A percentile compares a stretch with the other conserved stretches of the same genome.
Evolutionary conservation across 768 basidiomycete species (phyloP).

Genomic region (Collybiopsis luxurians): DNA sequence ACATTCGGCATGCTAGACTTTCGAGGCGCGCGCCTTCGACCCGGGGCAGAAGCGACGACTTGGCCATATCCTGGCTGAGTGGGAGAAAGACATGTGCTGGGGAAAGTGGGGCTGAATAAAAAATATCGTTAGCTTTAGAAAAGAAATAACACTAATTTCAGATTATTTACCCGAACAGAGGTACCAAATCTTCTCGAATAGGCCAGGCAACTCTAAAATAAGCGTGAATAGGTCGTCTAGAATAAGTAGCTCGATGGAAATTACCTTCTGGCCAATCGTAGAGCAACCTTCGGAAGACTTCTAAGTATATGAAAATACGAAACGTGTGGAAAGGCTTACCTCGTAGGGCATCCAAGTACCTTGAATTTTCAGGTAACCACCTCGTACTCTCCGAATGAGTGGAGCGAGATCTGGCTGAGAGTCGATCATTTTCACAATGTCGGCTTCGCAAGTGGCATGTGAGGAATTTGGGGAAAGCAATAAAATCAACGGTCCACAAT

Average conservation of each 20-base stretch:
- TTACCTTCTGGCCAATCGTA: constrained; percentile 76
- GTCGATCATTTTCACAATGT: constrained; percentile 92
- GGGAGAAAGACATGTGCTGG: constrained; percentile 78
- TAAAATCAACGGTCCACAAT: constrained; percentile 7
- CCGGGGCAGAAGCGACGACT: constrained; percentile 60
- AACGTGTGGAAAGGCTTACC: constrained; percentile 35
- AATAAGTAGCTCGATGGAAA: constrained; percentile 24
- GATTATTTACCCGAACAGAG: constrained; percentile 73
- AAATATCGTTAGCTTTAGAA: background rate
- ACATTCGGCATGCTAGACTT: constrained; percentile 43
- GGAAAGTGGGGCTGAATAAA: constrained; percentile 69
- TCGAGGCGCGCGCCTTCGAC: constrained; percentile 55
- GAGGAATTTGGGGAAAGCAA: background rate
- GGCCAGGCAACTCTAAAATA: constrained; percentile 75
- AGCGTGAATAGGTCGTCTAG: constrained; percentile 10
- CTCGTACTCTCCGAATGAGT: constrained; percentile 79
- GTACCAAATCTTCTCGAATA: constrained; percentile 81
- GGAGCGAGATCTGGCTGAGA: constrained; percentile 85
- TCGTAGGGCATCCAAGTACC: constrained; percentile 95
- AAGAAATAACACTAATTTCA: constrained; percentile 15
- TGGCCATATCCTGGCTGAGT: constrained; percentile 88
- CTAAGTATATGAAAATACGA: constrained; percentile 10
- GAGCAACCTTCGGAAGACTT: constrained; percentile 55
- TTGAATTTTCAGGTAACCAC: constrained; percentile 89
- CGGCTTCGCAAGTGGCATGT: constrained; percentile 46